Conservation (phyloP, 2,329 filamentous ascomycete genomes). For the Aureobasidium mangrovei region DNA sequence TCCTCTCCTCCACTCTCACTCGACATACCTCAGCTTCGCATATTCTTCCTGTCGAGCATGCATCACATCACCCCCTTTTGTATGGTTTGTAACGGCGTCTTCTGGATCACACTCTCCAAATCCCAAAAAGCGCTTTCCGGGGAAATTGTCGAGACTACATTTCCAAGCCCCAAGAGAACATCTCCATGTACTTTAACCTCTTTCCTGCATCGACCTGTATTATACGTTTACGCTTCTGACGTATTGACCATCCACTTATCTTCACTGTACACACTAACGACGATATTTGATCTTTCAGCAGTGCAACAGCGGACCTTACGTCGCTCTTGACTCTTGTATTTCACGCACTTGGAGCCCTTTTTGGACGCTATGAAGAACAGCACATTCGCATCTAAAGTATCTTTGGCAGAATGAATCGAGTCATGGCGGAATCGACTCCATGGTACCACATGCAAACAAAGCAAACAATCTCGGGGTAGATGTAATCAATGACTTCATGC, state of each 20-base stretch:
- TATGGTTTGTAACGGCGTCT: slow-evolving; percentile 5
- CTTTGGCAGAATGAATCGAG: too few species aligned
- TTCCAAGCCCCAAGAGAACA: not conserved
- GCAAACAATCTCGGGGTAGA: not conserved
- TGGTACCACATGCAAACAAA: not conserved
- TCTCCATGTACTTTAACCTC: slow-evolving; percentile 6
- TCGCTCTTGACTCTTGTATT: too few species aligned
- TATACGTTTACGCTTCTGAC: slow-evolving; percentile 11
- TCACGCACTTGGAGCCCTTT: too few species aligned
- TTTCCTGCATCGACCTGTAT: slow-evolving; percentile 3
- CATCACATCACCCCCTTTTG: not conserved
- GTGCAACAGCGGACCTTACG: too few species aligned
- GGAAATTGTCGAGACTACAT: not conserved
- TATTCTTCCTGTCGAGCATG: not conserved
- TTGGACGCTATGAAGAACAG: too few species aligned
- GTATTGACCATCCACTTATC: not conserved
- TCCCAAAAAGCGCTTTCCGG: slow-evolving; percentile 4
- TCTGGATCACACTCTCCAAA: slow-evolving; percentile 7
- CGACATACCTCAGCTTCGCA: not conserved
- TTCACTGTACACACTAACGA: not conserved
- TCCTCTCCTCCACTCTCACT: not conserved
- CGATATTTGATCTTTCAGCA: too few species aligned
- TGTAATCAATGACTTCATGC: slow-evolving; percentile 4
- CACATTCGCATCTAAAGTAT: too few species aligned
- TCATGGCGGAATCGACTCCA: too few species aligned